Conservation (phyloP, 495 filamentous ascomycete species). For the Neurospora sp. region DNA sequence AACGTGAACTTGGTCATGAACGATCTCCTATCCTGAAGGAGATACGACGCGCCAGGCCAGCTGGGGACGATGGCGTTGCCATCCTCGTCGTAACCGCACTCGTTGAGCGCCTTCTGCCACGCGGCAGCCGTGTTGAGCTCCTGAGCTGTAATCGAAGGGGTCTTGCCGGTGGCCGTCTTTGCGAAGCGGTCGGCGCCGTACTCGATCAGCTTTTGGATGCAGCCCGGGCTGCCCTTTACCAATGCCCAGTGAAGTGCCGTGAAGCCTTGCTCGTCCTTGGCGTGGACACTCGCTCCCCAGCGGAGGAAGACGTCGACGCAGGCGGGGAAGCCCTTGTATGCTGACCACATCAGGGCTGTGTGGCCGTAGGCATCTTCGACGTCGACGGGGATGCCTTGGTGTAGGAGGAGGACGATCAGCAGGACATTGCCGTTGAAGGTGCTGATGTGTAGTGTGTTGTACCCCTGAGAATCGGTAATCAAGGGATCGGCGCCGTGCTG, state of each 20-base stretch:
- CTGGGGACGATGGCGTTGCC: conserved; percentile 54
- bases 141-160: conserved; percentile 68
- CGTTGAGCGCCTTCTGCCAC: conserved; percentile 76
- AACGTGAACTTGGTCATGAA: conserved; percentile 86
- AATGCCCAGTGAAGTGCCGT: conserved; percentile 94
- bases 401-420: conserved; percentile 70
- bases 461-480: conserved; percentile 82
- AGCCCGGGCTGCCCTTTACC: conserved; percentile 77
- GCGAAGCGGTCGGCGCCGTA: conserved; percentile 89
- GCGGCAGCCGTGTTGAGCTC: conserved; percentile 80
- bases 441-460: conserved; percentile 92
- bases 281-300: conserved; percentile 91
- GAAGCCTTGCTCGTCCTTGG: conserved; percentile 81
- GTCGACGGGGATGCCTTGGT: conserved; percentile 90
- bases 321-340: conserved; percentile 87
- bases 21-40: conserved; percentile 59
- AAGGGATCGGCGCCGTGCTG: conserved; percentile 83
- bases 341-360: conserved; percentile 95
- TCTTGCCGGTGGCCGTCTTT: conserved; percentile 78
- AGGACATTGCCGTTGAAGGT: conserved; percentile 97
- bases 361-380: conserved; percentile 80
- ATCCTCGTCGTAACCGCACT: conserved; percentile 74
- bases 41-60: conserved; percentile 45
- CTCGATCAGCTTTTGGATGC: conserved; percentile 85
- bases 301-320: conserved; percentile 88